Base-by-base conservation (phyloP, 495 filamentous ascomycete genomes). In the Aspergillus mulundensis region DNA sequence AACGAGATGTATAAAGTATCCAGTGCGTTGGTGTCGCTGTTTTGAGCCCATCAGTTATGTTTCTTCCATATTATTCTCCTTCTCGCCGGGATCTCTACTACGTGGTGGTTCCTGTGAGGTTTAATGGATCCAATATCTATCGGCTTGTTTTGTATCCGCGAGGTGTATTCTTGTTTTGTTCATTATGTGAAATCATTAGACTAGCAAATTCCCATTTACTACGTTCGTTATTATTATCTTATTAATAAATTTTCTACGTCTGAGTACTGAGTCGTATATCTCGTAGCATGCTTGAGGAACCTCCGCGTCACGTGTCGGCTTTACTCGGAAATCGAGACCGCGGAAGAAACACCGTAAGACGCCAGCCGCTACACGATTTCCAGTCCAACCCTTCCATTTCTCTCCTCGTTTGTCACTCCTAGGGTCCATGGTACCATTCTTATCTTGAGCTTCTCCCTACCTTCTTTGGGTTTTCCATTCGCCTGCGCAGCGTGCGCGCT, bases 1-100 rank as follows among this genome's bases (percentile, higher is more conserved):
- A 70, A 70, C 63, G 67, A 68, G 64, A 60, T 76, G 73, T 76
- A 74, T 68, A 76, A 75, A 74, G 63, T 67, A 59, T 55, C 51
- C 61, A 61, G 59, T 42, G 59, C 56, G 43, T 58, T 65, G 61
- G 59, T 44, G 53, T 59, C 56, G 62, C 53, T 63, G 57, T 46
- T 58, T 28, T n/a, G 57, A 51, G 55, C 49, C 51, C 44, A 42
- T 41, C 50, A 50, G 21, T 32, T 58, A 40, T 60, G 49, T 58
- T 59, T 56, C 50, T 40, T 56, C 50, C 32, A 41, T 55, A 40
- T 50, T 45, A 38, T 32, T 50, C 47, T 57, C 18, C 21, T 41
- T 55, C 44, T 54, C 32, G 32, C 30, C 47, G 47, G 30, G 43
- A 49, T 53, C 51, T 63, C 38, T 61, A 28, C 38, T 61, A 28